Percentiles rank a stretch among this genome's conserved stretches.
Evolutionary conservation across 495 filamentous ascomycete species (phyloP).

Genomic region (Achaetomiella virescens): DNA sequence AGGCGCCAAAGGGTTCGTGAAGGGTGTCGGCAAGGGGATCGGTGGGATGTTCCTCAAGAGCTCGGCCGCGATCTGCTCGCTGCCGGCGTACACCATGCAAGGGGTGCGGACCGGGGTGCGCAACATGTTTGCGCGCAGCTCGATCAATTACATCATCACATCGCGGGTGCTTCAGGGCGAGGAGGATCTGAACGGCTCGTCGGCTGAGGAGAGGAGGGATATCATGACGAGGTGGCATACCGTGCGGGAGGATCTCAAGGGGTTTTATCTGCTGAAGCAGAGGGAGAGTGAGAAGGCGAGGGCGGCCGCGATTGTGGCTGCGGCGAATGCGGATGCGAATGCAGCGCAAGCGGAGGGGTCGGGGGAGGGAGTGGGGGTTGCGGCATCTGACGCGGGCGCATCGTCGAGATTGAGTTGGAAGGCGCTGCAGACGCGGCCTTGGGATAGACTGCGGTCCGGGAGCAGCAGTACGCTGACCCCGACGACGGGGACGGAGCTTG

Average conservation of each 20-base stretch:
- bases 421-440: not conserved
- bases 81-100: constrained; percentile 68
- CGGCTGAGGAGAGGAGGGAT: constrained; percentile 48
- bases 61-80: constrained; percentile 56
- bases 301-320: not conserved
- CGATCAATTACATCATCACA: constrained; percentile 65
- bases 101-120: constrained; percentile 70
- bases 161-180: constrained; percentile 67
- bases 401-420: not conserved
- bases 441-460: not conserved
- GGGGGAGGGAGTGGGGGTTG: not conserved
- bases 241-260: constrained; percentile 48
- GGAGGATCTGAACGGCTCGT: constrained; percentile 48
- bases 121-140: constrained; percentile 54
- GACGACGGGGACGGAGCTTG: not conserved
- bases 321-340: constrained; percentile 4
- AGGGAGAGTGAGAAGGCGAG: constrained; percentile 28
- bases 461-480: not conserved
- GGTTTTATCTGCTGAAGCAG: constrained; percentile 34
- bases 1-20: constrained; percentile 61
- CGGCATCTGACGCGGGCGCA: too few species aligned
- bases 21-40: constrained; percentile 69
- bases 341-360: constrained; percentile 6
- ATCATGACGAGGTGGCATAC: constrained; percentile 53
- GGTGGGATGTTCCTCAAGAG: constrained; percentile 68